Percentiles rank a stretch among this genome's conserved stretches.
phyloP scores from a whole-genome alignment of 2,329 filamentous ascomycete genomes.

The Alternaria sp. region DNA sequence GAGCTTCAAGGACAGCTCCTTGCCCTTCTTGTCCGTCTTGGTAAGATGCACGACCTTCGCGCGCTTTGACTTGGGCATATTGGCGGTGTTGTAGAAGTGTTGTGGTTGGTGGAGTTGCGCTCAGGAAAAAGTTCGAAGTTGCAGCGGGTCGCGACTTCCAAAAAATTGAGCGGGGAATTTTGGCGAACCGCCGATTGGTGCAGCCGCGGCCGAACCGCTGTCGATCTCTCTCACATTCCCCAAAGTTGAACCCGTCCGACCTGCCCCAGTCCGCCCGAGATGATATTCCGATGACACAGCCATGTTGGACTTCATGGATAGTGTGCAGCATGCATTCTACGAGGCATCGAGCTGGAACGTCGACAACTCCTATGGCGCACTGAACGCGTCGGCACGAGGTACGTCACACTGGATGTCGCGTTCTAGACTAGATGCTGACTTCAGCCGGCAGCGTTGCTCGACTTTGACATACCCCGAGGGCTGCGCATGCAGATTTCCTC shows the following conservation, averaged over 20 bases:
- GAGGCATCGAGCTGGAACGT: conserved; percentile 85
- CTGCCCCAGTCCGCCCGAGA: conserved; percentile 21
- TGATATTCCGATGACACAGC: conserved; percentile 45
- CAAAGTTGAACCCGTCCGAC: conserved; percentile 12
- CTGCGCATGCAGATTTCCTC: conserved; percentile 88
- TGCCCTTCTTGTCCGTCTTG: conserved; percentile 92
- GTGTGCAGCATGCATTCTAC: conserved; percentile 91
- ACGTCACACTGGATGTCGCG: conserved; percentile 38
- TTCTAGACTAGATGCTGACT: conserved; percentile 18
- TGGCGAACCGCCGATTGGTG: conserved; percentile 43
- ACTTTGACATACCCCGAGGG: conserved; percentile 86
- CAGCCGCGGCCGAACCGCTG: conserved; percentile 36
- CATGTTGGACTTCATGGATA: conserved; percentile 98
- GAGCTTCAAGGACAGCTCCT: conserved; percentile 85
- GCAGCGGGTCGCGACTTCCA: conserved; percentile 25
- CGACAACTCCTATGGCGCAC: conserved; percentile 88
- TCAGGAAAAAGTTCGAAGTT: conserved; percentile 39
- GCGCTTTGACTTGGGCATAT: conserved; percentile 97
- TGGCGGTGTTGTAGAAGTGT: conserved; percentile 43
- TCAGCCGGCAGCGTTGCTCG: conserved; percentile 72
- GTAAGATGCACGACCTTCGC: conserved; percentile 88
- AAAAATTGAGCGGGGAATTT: conserved; percentile 44
- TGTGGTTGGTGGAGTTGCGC: conserved; percentile 22
- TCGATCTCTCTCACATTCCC: conserved; percentile 14
- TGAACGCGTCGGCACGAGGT: conserved; percentile 86